Percentiles rank a stretch among this genome's conserved stretches.
Conservation (phyloP, 768 basidiomycete genomes). For the Mycena leptocephala region DNA sequence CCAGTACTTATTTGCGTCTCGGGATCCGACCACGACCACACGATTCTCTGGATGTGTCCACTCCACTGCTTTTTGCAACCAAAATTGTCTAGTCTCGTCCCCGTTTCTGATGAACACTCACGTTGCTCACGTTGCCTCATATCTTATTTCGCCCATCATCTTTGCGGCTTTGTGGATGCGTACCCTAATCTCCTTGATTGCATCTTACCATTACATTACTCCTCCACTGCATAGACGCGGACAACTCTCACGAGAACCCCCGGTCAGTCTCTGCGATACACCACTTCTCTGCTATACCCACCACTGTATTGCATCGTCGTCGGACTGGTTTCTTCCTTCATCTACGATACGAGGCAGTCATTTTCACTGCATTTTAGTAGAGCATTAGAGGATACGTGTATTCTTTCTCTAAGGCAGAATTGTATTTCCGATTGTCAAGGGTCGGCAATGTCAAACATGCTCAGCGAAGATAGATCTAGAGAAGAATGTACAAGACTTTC, state of each 20-base stretch:
- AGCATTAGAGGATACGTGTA: no score
- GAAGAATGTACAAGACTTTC: no score
- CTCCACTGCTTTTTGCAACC: constrained; percentile 77
- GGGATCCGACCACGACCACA: constrained; percentile 37
- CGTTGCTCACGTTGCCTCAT: constrained; percentile 61
- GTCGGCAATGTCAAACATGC: no score
- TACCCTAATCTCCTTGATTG: constrained; percentile 37
- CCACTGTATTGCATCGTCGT: constrained; percentile 50
- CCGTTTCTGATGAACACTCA: constrained; percentile 56
- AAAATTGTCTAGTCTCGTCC: constrained; percentile 64
- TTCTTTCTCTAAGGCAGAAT: no score
- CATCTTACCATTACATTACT: constrained; percentile 28
- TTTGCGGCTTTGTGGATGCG: constrained; percentile 38
- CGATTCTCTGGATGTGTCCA: constrained; percentile 33
- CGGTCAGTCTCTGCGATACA: constrained; percentile 57
- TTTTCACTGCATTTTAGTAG: constrained; percentile 35
- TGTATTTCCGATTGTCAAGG: no score
- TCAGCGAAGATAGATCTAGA: no score
- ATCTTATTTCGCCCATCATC: constrained; percentile 41
- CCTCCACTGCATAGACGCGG: constrained; percentile 34
- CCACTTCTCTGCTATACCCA: constrained; percentile 35
- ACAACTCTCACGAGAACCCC: constrained; percentile 30
- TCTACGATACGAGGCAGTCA: constrained; percentile 66
- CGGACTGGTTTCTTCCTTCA: constrained; percentile 44
- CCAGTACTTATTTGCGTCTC: constrained; percentile 33